Conservation (phyloP, 2,329 filamentous ascomycete species). For the Lasiodiplodia sp. region DNA sequence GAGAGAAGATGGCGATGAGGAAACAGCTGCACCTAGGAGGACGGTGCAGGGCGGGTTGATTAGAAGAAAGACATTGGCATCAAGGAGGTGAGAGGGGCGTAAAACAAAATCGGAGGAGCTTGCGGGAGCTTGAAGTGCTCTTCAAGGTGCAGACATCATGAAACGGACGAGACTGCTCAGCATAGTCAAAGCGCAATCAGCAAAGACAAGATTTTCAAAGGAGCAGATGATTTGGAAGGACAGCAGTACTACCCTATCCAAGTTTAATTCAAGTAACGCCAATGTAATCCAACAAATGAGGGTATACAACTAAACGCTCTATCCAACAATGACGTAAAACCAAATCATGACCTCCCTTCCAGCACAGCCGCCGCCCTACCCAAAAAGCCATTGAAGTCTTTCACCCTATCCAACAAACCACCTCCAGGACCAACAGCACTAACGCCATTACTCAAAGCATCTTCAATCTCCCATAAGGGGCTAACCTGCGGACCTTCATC, state of each 20-base stretch:
- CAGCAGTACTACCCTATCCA: too few species aligned
- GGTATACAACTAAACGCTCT: constrained; percentile 4
- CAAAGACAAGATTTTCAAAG: too few species aligned
- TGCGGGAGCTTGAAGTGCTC: too few species aligned
- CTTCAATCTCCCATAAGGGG: constrained; percentile 32
- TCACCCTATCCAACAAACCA: constrained; percentile 42
- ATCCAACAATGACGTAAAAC: background rate
- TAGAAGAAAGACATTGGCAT: constrained; percentile 59
- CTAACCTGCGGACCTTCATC: constrained; percentile 43
- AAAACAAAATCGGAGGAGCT: background rate
- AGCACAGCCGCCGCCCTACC: constrained; percentile 45
- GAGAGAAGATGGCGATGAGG: background rate
- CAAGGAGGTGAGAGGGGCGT: background rate
- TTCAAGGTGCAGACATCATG: too few species aligned
- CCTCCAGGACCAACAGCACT: constrained; percentile 40
- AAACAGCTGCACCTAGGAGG: background rate
- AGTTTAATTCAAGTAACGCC: background rate
- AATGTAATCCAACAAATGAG: background rate
- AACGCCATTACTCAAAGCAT: constrained; percentile 41
- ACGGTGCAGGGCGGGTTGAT: background rate
- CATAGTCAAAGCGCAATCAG: too few species aligned
- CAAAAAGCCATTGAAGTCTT: constrained; percentile 44
- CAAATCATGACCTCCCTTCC: constrained; percentile 38
- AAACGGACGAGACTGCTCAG: too few species aligned
- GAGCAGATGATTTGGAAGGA: too few species aligned